Evolutionary conservation across 2,329 filamentous ascomycete species (phyloP).

Genomic region (Davidsoniella neocaledoniae): DNA sequence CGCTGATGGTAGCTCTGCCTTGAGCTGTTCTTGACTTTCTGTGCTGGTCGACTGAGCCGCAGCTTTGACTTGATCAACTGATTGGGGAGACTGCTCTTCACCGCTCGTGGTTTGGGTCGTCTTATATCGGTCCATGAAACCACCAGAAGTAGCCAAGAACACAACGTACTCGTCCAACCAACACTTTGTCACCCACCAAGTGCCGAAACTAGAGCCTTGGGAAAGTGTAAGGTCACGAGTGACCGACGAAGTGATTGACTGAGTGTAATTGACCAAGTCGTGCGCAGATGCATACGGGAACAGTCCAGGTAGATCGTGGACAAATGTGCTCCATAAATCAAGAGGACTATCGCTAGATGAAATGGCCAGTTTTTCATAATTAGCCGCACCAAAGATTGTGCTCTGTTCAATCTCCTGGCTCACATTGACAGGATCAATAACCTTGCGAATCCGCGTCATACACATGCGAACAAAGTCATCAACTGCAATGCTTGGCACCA

Average conservation of each 20-base stretch:
- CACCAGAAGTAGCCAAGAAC: constrained; percentile 78
- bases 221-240: constrained; percentile 68
- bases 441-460: constrained; percentile 48
- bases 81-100: background rate
- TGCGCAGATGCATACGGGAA: constrained; percentile 60
- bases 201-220: constrained; percentile 66
- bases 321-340: constrained; percentile 61
- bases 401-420: constrained; percentile 47
- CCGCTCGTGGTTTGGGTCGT: constrained; percentile 19
- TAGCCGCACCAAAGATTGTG: constrained; percentile 40
- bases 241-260: constrained; percentile 57
- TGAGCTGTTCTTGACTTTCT: background rate
- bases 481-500: constrained; percentile 45
- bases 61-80: background rate
- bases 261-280: constrained; percentile 61
- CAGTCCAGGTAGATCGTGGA: constrained; percentile 48
- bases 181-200: constrained; percentile 90
- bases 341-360: constrained; percentile 37
- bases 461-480: constrained; percentile 48
- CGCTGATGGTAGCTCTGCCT: background rate
- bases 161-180: constrained; percentile 90
- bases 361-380: constrained; percentile 16
- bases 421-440: constrained; percentile 52
- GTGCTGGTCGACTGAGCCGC: background rate
- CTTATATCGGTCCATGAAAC: constrained; percentile 52